Evolutionary conservation across 768 basidiomycete species (phyloP), one percentile per base, ranked within the genome.

Genomic region (Naganishia onofrii): DNA sequence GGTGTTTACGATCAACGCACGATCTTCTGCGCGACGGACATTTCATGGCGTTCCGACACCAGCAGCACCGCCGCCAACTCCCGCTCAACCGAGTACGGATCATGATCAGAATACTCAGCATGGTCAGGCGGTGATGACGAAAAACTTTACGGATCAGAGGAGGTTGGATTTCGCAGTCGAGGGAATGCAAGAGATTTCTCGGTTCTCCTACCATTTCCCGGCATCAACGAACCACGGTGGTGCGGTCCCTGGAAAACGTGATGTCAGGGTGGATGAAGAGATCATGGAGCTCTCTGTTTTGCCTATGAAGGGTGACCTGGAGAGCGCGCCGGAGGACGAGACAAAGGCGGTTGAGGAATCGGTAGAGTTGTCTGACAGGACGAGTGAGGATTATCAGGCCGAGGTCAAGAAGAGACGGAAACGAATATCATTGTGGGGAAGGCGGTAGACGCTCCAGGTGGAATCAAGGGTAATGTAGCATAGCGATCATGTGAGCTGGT

Each of bases 1-100:
- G 13, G 64, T 79, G 2, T 79, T 79, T 70, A 79, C 78, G 10
- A 76, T 79, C 66, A 79, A 77, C 51, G 70, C 76, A 10, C 32
- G 73, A n/a, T 56, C 71, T 3, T 63, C 68, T 28, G 67, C 38
- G 29, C 64, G 52, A 23, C 4, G 60, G 10, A 63, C 60, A 26
- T 29, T 63, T 7, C 60, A 63, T n/a, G 60, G 60, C 32, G 31
- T 9, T 10, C 34, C 57, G 34, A 58, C 32, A 23, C 34, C 34
- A 7, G 21, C 5, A n/a, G 38, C 36, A n/a, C 60, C 42, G 9
- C 23, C 60, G 26, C 17, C 32, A 23, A 42, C n/a, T 21, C 38
- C 36, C 26, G n/a, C n/a, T 19, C 42, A 10, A 42, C 60, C 19
- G n/a, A 21, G 6, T 26, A 36, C 34, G 34, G 34, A 12, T 36